A percentile compares a stretch with the other conserved stretches of the same genome.
Conservation (phyloP, 1,139 yeast genomes). For the Chernovozyma sophiae-reginae region DNA sequence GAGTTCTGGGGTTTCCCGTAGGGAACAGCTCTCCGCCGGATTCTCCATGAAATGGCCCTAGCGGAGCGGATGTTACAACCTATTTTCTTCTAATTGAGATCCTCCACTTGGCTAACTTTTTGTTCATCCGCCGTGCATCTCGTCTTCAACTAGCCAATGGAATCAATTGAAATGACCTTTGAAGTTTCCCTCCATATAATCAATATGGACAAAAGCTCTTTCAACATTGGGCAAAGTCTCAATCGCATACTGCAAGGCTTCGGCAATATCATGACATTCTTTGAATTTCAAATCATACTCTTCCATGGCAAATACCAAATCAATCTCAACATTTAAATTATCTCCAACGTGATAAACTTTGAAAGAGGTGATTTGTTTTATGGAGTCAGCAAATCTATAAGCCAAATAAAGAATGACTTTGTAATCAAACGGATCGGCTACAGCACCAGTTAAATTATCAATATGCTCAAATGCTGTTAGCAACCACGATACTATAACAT, state of each 20-base stretch:
- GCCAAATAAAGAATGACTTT: conserved; percentile 67
- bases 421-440: conserved; percentile 59
- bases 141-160: no score
- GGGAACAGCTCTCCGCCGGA: no score
- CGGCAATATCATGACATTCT: conserved; percentile 79
- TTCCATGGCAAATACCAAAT: conserved; percentile 54
- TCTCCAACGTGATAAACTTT: conserved; percentile 81
- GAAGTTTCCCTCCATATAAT: conserved; percentile 56
- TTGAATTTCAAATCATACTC: conserved; percentile 45
- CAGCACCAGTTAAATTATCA: conserved; percentile 70
- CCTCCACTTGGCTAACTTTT: no score
- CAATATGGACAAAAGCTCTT: conserved; percentile 78
- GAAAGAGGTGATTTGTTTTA: conserved; percentile 60
- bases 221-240: conserved; percentile 76
- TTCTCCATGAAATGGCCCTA: no score
- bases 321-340: conserved; percentile 71
- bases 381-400: conserved; percentile 64
- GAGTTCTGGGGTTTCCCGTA: no score
- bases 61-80: no score
- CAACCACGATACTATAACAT: conserved; percentile 64
- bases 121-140: no score
- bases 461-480: conserved; percentile 66
- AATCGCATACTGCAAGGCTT: conserved; percentile 73
- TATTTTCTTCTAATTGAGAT: no score
- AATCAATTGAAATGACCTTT: conserved; percentile 41